These are phyloP conservation scores for Penicillium sp. DNA, from an alignment of 2,329 filamentous ascomycete species.

Conservation along the genomic window DNA sequence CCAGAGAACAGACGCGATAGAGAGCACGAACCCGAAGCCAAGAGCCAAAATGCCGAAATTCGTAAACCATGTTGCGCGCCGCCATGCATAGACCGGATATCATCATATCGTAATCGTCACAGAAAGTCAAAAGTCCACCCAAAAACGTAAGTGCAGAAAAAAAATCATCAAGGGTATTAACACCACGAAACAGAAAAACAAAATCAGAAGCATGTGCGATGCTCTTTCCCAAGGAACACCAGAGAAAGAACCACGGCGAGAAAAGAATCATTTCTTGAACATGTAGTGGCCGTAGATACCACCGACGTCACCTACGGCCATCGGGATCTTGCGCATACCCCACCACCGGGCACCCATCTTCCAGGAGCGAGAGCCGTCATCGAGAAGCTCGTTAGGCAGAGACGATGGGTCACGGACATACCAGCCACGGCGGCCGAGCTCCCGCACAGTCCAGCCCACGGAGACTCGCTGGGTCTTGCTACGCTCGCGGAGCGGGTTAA, in stretches of 20 bases:
- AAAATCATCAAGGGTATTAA: constrained; percentile 21
- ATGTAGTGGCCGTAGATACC: constrained; percentile 58
- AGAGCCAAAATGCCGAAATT: constrained; percentile 26
- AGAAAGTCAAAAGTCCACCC: constrained; percentile 9
- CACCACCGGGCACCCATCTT: constrained; percentile 81
- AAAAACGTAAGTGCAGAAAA: constrained; percentile 2
- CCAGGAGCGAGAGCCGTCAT: constrained; percentile 63
- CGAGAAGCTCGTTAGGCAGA: constrained; percentile 34
- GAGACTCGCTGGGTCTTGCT: constrained; percentile 50
- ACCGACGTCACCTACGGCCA: constrained; percentile 53
- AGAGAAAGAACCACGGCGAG: constrained; percentile 4
- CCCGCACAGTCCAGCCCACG: constrained; percentile 67
- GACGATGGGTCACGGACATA: constrained; percentile 50
- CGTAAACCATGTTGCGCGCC: constrained; percentile 27
- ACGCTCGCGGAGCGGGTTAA: constrained; percentile 60
- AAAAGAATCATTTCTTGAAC: constrained; percentile 47
- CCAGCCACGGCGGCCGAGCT: constrained; percentile 65
- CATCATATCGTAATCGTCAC: constrained; percentile 23
- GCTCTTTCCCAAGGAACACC: constrained; percentile 7
- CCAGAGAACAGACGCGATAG: constrained; percentile 19
- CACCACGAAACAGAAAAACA: constrained; percentile 10
- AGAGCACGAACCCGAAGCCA: constrained; percentile 27
- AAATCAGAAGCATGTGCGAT: constrained; percentile 1
- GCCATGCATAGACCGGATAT: constrained; percentile 29
- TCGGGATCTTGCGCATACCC: constrained; percentile 69